Conservation (phyloP, 352 stramenopile species). For the Pythium oligandrum region DNA sequence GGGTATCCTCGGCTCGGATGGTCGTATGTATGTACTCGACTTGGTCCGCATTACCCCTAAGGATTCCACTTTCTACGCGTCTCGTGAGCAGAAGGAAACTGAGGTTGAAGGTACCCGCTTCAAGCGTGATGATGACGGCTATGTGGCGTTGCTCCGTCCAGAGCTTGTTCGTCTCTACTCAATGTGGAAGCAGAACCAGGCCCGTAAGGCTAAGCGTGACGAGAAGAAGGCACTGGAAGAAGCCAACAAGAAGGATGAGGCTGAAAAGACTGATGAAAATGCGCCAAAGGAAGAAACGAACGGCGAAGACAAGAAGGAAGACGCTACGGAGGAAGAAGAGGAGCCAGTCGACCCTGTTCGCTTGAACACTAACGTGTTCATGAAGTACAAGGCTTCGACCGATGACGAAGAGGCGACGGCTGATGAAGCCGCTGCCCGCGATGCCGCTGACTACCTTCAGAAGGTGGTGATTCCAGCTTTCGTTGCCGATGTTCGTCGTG, state of each 20-base stretch:
- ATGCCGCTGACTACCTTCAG: conserved; percentile 81
- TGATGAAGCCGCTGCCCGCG: conserved; percentile 69
- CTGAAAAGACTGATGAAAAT: conserved; percentile 16
- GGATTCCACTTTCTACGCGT: conserved; percentile 90
- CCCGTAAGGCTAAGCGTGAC: conserved; percentile 49
- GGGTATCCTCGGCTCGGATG: conserved; percentile 93
- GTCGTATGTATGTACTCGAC: conserved; percentile 93
- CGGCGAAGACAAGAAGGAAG: conserved; percentile 4
- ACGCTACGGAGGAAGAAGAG: conserved; percentile 37
- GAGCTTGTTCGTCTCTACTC: conserved; percentile 92
- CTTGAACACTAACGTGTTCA: conserved; percentile 88
- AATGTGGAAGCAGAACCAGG: conserved; percentile 87
- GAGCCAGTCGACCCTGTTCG: conserved; percentile 49
- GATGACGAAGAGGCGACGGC: conserved; percentile 54
- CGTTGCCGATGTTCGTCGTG: conserved; percentile 77
- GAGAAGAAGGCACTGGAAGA: conserved; percentile 40
- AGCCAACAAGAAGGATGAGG: conserved; percentile 17
- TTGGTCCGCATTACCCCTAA: conserved; percentile 93
- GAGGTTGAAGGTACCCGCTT: conserved; percentile 50
- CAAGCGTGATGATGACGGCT: conserved; percentile 79
- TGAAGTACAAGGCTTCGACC: conserved; percentile 80
- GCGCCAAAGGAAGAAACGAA: conserved; percentile 24
- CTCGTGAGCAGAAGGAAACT: conserved; percentile 19
- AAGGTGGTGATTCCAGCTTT: conserved; percentile 84
- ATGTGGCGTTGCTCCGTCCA: conserved; percentile 86